Conservation (phyloP, 805 yeast species). For the Ogataea ramenticola region DNA sequence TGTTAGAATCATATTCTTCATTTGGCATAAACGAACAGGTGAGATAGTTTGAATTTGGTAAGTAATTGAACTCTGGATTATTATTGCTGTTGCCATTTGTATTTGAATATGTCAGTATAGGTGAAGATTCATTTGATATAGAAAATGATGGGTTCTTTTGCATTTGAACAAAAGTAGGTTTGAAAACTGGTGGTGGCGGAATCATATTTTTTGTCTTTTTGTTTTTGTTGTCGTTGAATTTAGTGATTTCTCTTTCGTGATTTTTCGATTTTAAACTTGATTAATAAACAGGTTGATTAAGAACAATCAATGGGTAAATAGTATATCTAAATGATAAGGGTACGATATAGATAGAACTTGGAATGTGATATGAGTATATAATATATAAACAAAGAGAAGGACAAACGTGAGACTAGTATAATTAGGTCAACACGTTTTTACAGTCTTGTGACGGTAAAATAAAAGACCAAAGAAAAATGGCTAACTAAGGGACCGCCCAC, state of each 20-base stretch:
- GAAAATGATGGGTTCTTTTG: conserved; percentile 13
- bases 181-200: conserved; percentile 42
- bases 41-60: conserved; percentile 18
- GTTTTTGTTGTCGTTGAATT: no score
- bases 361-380: not conserved
- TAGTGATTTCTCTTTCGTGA: no score
- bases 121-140: not conserved
- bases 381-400: not conserved
- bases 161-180: conserved; percentile 40
- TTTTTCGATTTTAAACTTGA: no score
- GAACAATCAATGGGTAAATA: not conserved
- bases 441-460: not conserved
- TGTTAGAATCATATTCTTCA: conserved; percentile 17
- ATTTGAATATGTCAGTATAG: not conserved
- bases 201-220: no score
- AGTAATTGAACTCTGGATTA: not conserved
- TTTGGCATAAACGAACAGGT: conserved; percentile 23
- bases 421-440: conserved; percentile 1
- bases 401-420: not conserved
- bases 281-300: not conserved
- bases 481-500: not conserved
- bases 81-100: not conserved
- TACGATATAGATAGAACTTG: no score
- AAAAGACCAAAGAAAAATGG: no score
- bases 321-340: not conserved